phyloP scores from a whole-genome alignment of 148 eudicot genomes.

The Rhododendron henanense region DNA sequence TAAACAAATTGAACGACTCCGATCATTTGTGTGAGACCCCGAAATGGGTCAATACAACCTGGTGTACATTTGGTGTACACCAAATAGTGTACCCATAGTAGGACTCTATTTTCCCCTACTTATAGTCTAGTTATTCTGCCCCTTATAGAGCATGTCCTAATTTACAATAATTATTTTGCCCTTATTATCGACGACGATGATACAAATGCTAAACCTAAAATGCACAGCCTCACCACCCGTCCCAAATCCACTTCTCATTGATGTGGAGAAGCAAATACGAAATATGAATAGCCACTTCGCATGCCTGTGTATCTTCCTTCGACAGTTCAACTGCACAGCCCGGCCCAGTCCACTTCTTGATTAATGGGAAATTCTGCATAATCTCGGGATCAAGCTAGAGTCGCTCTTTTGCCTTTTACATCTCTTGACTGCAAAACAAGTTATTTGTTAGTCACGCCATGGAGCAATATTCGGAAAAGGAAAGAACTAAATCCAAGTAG shows the following conservation, averaged over 20 bases:
- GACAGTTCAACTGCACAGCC: not conserved
- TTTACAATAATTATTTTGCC: not conserved
- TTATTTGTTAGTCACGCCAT: conserved; percentile 3
- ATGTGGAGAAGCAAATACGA: not conserved
- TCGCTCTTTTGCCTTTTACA: conserved; percentile 87
- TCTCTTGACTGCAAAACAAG: conserved; percentile 70
- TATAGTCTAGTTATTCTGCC: not conserved
- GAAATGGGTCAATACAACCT: too few species aligned
- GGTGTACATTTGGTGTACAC: too few species aligned
- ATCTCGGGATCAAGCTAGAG: conserved; percentile 48
- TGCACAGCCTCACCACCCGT: not conserved
- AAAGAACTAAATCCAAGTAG: not conserved
- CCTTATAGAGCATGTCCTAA: not conserved
- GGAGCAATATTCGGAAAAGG: not conserved
- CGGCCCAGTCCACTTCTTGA: not conserved
- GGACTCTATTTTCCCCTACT: not conserved
- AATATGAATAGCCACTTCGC: not conserved
- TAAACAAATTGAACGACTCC: too few species aligned
- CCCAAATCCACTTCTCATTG: not conserved
- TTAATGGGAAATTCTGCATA: not conserved
- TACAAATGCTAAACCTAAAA: not conserved
- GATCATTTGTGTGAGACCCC: too few species aligned
- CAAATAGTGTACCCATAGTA: too few species aligned
- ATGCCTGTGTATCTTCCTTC: not conserved
- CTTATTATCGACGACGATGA: not conserved